Percentiles rank a stretch among this genome's conserved stretches.
These are phyloP conservation scores for Metschnikowia bowlesiae DNA, from an alignment of 805 yeast genomes.

Conservation along the genomic window DNA sequence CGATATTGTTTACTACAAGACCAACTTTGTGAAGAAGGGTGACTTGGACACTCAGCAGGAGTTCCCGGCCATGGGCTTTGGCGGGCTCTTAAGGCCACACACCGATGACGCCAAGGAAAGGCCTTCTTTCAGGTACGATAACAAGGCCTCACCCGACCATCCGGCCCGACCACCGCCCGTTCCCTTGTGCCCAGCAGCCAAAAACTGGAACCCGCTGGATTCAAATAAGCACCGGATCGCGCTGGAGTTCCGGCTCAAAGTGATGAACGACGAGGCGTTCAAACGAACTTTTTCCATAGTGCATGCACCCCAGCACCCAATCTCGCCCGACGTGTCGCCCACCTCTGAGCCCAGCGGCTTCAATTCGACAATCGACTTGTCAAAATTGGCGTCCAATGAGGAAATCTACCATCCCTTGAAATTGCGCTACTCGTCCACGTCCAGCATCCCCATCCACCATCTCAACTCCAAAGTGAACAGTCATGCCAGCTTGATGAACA, in stretches of 20 bases:
- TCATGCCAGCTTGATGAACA: slow-evolving; percentile 27
- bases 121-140: slow-evolving; percentile 32
- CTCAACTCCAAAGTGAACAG: slow-evolving; percentile 40
- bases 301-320: slow-evolving; percentile 31
- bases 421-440: slow-evolving; percentile 34
- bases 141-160: not conserved
- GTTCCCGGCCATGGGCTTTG: slow-evolving; percentile 15
- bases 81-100: slow-evolving; percentile 8
- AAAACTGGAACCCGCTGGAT: slow-evolving; percentile 34
- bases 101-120: slow-evolving; percentile 23
- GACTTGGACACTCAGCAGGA: slow-evolving; percentile 21
- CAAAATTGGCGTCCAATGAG: slow-evolving; percentile 30
- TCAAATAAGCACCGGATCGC: slow-evolving; percentile 26
- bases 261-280: slow-evolving; percentile 37
- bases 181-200: slow-evolving; percentile 39
- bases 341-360: slow-evolving; percentile 37
- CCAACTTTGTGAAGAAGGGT: slow-evolving; percentile 37
- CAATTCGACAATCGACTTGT: slow-evolving; percentile 38
- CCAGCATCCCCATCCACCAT: slow-evolving; percentile 35
- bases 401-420: slow-evolving; percentile 38
- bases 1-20: slow-evolving; percentile 41
- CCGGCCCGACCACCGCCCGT: slow-evolving; percentile 10
- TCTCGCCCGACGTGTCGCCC: slow-evolving; percentile 42
- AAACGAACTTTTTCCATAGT: slow-evolving; percentile 26
- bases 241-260: slow-evolving; percentile 32